These are phyloP conservation scores for Penicillium sp. DNA, from an alignment of 2,329 filamentous ascomycete genomes.

Conservation along the genomic window DNA sequence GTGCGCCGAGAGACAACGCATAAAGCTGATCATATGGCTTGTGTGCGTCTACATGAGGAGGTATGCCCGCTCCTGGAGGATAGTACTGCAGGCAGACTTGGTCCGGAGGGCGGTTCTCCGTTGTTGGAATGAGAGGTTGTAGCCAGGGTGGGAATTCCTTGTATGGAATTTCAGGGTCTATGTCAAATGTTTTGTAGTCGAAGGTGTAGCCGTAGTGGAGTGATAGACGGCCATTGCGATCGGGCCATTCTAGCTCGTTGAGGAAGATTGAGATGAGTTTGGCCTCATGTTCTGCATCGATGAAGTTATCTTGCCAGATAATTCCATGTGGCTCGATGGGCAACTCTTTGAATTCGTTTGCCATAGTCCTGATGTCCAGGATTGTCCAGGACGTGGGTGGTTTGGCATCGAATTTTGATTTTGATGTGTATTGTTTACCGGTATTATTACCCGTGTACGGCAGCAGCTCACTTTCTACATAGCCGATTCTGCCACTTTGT, in stretches of 20 bases:
- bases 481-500: too few relatives aligned
- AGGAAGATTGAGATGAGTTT: conserved; percentile 49
- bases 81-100: conserved; percentile 64
- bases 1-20: conserved; percentile 34
- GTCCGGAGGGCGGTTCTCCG: conserved; percentile 51
- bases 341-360: conserved; percentile 22
- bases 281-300: conserved; percentile 49
- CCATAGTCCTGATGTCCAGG: not conserved
- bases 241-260: conserved; percentile 51
- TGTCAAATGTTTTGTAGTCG: conserved; percentile 60
- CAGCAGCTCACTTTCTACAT: too few relatives aligned
- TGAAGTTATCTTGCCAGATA: conserved; percentile 51
- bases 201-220: conserved; percentile 61
- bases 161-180: conserved; percentile 53
- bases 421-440: conserved; percentile 1
- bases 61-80: conserved; percentile 61
- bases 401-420: conserved; percentile 5
- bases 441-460: not conserved
- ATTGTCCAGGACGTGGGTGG: not conserved
- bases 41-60: conserved; percentile 63
- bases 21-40: conserved; percentile 44
- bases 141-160: conserved; percentile 56
- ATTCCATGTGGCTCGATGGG: conserved; percentile 29
- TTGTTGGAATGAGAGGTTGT: conserved; percentile 48
- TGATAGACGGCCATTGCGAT: conserved; percentile 49